These are phyloP conservation scores for Candida neerlandica DNA, from an alignment of 1,139 yeast species.

Conservation along the genomic window DNA sequence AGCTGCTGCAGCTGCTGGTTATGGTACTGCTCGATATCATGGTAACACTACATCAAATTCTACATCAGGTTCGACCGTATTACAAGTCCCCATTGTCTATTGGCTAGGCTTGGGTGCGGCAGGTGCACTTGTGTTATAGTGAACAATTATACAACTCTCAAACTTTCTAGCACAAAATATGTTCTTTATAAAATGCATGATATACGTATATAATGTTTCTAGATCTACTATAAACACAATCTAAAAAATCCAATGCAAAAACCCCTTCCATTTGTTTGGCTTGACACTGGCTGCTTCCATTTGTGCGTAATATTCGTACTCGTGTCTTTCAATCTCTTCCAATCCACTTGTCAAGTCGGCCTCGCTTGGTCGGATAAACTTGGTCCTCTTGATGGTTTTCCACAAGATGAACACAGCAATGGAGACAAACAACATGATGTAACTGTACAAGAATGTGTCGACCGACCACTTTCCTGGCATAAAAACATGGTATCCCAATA, in stretches of 20 bases:
- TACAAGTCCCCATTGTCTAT: not conserved
- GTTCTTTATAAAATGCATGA: not conserved
- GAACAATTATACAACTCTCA: no score
- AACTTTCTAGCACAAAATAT: no score
- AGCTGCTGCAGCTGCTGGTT: constrained; percentile 17
- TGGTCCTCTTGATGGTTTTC: constrained; percentile 32
- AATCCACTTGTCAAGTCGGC: constrained; percentile 38
- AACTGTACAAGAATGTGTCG: constrained; percentile 44
- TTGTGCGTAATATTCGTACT: constrained; percentile 40
- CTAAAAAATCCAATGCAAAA: constrained; percentile 9
- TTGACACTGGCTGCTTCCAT: constrained; percentile 16
- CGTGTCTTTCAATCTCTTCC: constrained; percentile 41
- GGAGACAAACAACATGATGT: constrained; percentile 35
- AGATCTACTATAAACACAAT: not conserved
- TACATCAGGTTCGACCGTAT: constrained; percentile 9
- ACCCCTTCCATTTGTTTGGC: constrained; percentile 1
- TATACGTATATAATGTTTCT: not conserved
- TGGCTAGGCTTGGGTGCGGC: not conserved
- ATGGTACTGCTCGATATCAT: constrained; percentile 16
- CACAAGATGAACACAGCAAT: constrained; percentile 36
- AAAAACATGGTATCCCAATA: constrained; percentile 44
- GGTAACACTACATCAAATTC: constrained; percentile 2
- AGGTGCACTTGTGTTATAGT: not conserved
- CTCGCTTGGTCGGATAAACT: constrained; percentile 29
- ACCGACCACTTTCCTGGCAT: constrained; percentile 35